A percentile compares a stretch with the other conserved stretches of the same genome.
Evolutionary conservation across 306 rosid genomes (phyloP).

Genomic region (Prunus salicina): DNA sequence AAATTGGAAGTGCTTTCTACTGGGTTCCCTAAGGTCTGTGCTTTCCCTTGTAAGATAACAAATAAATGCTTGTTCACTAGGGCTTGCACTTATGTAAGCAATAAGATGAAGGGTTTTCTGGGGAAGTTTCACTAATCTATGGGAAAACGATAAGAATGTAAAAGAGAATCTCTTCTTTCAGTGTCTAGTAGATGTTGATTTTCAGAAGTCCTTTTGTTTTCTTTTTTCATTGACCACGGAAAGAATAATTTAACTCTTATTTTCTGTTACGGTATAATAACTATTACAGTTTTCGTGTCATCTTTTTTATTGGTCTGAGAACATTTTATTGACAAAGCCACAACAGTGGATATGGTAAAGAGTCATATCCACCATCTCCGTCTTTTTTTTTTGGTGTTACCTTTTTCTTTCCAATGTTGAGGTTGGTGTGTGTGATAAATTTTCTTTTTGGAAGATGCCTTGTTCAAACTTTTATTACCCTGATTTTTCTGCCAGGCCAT

Average conservation of each 20-base stretch:
- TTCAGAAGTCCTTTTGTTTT: not conserved
- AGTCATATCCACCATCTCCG: not conserved
- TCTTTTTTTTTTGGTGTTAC: not conserved
- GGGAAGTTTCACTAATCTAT: not conserved
- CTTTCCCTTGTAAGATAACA: not conserved
- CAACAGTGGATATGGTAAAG: not conserved
- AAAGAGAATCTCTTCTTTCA: not conserved
- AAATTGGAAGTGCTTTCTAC: not conserved
- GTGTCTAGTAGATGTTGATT: not conserved
- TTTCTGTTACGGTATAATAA: not conserved
- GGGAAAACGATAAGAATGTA: not conserved
- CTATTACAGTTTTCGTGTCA: not conserved
- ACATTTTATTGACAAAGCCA: not conserved
- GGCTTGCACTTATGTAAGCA: not conserved
- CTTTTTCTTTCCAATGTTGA: not conserved
- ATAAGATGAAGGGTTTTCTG: not conserved
- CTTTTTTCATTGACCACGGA: not conserved
- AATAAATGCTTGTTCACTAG: not conserved
- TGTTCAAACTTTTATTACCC: slow-evolving; percentile 11
- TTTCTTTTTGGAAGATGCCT: not conserved
- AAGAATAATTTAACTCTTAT: not conserved
- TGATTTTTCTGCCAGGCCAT: slow-evolving; percentile 49
- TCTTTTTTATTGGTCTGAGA: not conserved
- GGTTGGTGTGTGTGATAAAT: not conserved
- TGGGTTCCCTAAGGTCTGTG: not conserved